Conservation (phyloP, 306 rosid genomes). For the Rubus parviflorus region DNA sequence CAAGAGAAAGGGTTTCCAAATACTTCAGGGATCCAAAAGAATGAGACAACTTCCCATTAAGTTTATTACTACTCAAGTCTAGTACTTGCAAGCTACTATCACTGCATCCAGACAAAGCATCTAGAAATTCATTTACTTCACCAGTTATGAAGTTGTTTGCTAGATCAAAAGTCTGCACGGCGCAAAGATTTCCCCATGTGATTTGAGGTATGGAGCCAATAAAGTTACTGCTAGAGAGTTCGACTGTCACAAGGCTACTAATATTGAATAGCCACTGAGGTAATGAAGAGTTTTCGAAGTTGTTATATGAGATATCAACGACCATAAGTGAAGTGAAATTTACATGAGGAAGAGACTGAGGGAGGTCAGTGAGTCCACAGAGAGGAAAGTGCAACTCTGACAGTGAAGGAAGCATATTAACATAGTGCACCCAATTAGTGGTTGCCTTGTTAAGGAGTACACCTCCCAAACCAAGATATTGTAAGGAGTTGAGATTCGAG, state of each 20-base stretch:
- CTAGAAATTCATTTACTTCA: background rate
- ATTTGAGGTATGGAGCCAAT: background rate
- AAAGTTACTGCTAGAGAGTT: background rate
- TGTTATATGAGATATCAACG: background rate
- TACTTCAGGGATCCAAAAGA: background rate
- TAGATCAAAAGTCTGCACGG: background rate
- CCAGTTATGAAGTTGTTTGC: background rate
- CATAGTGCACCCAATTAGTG: background rate
- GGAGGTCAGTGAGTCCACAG: background rate
- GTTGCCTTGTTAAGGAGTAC: background rate
- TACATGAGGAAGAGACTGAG: background rate
- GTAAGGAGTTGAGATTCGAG: background rate
- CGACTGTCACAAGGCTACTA: background rate
- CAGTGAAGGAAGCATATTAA: background rate
- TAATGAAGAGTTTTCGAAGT: constrained; percentile 3
- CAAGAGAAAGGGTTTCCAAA: background rate
- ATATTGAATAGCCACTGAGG: constrained; percentile 9
- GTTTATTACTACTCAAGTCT: background rate
- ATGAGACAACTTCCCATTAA: background rate
- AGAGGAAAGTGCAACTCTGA: background rate
- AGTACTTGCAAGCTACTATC: background rate
- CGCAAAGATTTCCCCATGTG: background rate
- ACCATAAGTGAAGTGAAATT: background rate
- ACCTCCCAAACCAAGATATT: background rate
- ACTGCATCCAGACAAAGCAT: background rate